These are phyloP conservation scores for Suillus cothurnatus DNA, from an alignment of 768 basidiomycete genomes.

Conservation along the genomic window DNA sequence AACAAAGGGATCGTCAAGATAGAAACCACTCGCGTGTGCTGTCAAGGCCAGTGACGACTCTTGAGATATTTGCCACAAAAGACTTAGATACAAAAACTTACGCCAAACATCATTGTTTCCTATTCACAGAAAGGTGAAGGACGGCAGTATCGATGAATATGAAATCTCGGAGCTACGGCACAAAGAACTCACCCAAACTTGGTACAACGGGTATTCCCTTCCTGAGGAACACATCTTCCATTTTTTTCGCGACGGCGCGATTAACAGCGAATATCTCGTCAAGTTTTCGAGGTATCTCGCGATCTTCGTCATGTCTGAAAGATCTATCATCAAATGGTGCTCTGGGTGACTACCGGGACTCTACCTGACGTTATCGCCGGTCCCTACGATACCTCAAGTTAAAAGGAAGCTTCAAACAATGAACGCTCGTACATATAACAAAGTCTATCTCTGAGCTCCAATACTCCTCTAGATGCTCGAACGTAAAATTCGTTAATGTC, in stretches of 20 bases:
- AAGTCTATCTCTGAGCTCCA: conserved; percentile 90
- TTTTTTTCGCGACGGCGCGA: conserved; percentile 60
- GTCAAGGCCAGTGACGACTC: neutral
- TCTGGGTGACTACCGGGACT: neutral
- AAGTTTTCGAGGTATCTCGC: conserved; percentile 75
- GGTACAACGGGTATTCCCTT: conserved; percentile 80
- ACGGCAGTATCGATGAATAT: neutral
- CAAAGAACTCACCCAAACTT: conserved; percentile 58
- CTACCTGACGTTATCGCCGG: conserved; percentile 75
- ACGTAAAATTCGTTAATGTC: conserved; percentile 74
- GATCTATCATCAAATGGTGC: neutral
- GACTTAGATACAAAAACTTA: conserved; percentile 40
- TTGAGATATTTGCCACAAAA: conserved; percentile 2
- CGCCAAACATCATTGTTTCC: conserved; percentile 95
- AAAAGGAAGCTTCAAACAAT: conserved; percentile 6
- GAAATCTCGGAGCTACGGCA: neutral
- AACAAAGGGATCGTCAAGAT: conserved; percentile 1
- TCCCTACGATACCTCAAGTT: conserved; percentile 48
- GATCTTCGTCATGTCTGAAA: conserved; percentile 82
- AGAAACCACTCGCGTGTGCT: conserved; percentile 57
- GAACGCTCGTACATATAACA: conserved; percentile 67
- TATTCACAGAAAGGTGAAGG: conserved; percentile 25
- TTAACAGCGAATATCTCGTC: conserved; percentile 81
- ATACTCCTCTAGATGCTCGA: conserved; percentile 76
- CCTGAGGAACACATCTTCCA: conserved; percentile 71